These are phyloP conservation scores for Rhodofomes roseus DNA, from an alignment of 1,284 basidiomycete genomes.

Conservation along the genomic window DNA sequence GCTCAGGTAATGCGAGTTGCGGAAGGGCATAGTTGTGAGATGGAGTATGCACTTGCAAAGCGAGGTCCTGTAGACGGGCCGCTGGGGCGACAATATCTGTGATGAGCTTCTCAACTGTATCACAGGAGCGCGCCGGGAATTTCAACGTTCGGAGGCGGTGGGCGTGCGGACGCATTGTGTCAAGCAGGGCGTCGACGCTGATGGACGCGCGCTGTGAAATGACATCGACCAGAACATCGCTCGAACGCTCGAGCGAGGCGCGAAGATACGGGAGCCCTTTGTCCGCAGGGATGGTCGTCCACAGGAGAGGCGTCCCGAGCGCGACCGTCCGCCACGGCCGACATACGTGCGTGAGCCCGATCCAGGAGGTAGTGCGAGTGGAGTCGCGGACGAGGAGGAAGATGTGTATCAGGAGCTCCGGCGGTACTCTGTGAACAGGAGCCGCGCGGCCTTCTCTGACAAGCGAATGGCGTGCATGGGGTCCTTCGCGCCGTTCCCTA, in stretches of 20 bases:
- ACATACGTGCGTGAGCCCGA: constrained; percentile 1
- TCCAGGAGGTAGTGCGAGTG: not conserved
- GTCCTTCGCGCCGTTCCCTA: not conserved
- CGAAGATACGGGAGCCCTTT: not conserved
- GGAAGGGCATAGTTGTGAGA: not conserved
- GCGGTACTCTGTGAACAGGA: not conserved
- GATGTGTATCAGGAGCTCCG: not conserved
- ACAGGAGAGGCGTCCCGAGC: not conserved
- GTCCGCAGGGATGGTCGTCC: constrained; percentile 1
- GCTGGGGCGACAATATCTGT: not conserved
- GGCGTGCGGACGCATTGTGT: not conserved
- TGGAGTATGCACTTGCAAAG: not conserved
- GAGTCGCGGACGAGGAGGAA: not conserved
- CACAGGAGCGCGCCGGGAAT: not conserved
- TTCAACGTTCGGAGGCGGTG: not conserved
- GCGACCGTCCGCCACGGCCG: constrained; percentile 1
- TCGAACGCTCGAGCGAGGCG: constrained; percentile 1
- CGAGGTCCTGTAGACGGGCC: not conserved
- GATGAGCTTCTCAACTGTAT: not conserved
- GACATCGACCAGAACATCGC: not conserved
- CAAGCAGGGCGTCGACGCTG: not conserved
- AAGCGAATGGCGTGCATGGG: not conserved
- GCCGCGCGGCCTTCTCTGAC: not conserved
- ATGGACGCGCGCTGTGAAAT: not conserved
- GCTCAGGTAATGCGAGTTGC: not conserved